These are phyloP conservation scores for Tricholomella constricta DNA, from an alignment of 768 basidiomycete species.

Conservation along the genomic window DNA sequence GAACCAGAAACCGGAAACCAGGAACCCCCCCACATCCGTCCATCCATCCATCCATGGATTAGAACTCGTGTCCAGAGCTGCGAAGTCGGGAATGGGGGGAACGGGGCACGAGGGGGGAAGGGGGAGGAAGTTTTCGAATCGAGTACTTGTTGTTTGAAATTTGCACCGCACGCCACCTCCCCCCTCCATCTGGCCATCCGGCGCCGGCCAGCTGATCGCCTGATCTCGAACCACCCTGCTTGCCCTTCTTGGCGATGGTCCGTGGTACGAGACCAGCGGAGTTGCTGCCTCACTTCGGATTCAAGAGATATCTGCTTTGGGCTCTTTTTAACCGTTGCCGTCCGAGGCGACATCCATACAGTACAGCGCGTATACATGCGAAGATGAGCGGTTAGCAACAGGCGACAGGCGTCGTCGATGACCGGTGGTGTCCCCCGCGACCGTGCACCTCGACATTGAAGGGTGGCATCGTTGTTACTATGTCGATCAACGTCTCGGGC, in stretches of 20 bases:
- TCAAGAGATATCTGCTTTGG: not conserved
- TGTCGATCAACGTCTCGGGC: not conserved
- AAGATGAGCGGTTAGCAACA: not conserved
- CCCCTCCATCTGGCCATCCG: not conserved
- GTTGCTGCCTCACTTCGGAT: not conserved
- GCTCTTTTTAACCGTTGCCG: no score
- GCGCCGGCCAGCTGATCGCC: slow-evolving; percentile 10
- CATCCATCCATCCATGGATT: no score
- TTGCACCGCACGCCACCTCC: not conserved
- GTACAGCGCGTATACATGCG: not conserved
- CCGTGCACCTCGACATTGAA: not conserved
- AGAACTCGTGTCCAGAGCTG: no score
- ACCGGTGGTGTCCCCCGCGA: not conserved
- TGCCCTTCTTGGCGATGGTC: not conserved
- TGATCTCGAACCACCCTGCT: slow-evolving; percentile 5
- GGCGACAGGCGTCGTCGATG: not conserved
- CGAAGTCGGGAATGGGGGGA: not conserved
- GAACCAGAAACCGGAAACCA: no score
- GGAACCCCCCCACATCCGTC: not conserved
- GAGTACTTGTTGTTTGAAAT: not conserved
- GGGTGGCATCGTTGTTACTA: not conserved
- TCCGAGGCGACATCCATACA: not conserved
- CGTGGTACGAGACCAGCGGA: slow-evolving; percentile 16
- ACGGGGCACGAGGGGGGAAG: no score
- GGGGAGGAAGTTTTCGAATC: no score